Conservation (phyloP, 2,329 filamentous ascomycete species). For the Verticillium tricorpus region DNA sequence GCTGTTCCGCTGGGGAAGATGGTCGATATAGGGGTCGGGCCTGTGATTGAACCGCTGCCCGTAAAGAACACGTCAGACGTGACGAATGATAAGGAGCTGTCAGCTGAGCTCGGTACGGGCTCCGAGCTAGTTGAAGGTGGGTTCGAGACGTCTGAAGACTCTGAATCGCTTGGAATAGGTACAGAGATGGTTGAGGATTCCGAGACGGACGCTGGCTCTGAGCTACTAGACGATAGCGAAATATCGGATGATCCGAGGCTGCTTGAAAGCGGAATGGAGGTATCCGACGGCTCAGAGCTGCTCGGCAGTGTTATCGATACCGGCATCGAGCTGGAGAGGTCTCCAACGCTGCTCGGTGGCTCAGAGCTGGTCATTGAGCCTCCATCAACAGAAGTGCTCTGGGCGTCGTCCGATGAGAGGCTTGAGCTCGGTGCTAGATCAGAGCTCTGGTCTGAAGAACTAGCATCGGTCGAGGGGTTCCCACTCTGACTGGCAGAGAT, state of each 20-base stretch:
- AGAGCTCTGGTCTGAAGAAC: neutral
- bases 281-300: neutral
- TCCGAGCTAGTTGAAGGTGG: neutral
- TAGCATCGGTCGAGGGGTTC: neutral
- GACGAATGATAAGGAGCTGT: neutral
- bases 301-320: neutral
- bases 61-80: slow-evolving; percentile 2
- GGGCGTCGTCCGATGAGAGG: neutral
- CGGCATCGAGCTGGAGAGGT: neutral
- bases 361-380: too few species aligned
- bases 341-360: too few species aligned
- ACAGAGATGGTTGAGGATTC: neutral
- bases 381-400: too few species aligned
- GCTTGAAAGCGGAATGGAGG: neutral
- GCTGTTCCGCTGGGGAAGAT: neutral
- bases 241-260: neutral
- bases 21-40: slow-evolving; percentile 5
- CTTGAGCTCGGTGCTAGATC: neutral
- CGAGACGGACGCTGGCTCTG: neutral
- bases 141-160: neutral
- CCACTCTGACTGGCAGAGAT: neutral
- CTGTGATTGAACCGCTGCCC: slow-evolving; percentile 3
- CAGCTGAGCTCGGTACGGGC: neutral
- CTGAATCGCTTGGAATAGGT: neutral
- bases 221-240: neutral